Conservation (phyloP, 1,284 basidiomycete species). For the Marasmius fiardii region DNA sequence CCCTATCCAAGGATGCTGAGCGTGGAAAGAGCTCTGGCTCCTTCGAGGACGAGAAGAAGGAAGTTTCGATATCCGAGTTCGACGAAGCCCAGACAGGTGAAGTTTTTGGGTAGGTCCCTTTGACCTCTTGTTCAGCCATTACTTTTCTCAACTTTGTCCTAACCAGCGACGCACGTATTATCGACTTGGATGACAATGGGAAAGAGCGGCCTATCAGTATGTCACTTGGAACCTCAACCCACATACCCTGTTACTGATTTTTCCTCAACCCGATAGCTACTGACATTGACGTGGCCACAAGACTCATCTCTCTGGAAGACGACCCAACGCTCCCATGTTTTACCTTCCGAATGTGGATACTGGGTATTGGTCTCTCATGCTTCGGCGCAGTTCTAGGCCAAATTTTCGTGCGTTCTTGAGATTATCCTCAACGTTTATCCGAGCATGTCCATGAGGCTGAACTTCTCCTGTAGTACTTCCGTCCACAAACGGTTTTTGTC, state of each 20-base stretch:
- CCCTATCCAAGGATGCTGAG: neutral
- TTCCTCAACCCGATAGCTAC: neutral
- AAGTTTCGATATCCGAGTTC: slow-evolving; percentile 11
- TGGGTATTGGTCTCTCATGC: slow-evolving; percentile 58
- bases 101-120: neutral
- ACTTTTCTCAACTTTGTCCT: neutral
- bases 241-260: slow-evolving; percentile 40
- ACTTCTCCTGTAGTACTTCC: slow-evolving; percentile 41
- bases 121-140: slow-evolving; percentile 24
- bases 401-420: slow-evolving; percentile 18
- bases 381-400: slow-evolving; percentile 53
- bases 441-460: too few relatives aligned
- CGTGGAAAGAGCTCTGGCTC: neutral
- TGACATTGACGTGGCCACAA: slow-evolving; percentile 39
- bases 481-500: slow-evolving; percentile 44
- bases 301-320: slow-evolving; percentile 52
- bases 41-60: slow-evolving; percentile 25
- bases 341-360: slow-evolving; percentile 55
- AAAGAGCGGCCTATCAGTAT: slow-evolving; percentile 25
- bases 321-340: slow-evolving; percentile 53
- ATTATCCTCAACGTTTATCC: slow-evolving; percentile 10
- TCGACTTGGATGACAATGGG: neutral
- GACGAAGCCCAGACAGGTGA: neutral
- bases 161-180: neutral
- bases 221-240: slow-evolving; percentile 23